Evolutionary conservation across 1,284 basidiomycete species (phyloP).

Genomic region (Omphalotus olearius): DNA sequence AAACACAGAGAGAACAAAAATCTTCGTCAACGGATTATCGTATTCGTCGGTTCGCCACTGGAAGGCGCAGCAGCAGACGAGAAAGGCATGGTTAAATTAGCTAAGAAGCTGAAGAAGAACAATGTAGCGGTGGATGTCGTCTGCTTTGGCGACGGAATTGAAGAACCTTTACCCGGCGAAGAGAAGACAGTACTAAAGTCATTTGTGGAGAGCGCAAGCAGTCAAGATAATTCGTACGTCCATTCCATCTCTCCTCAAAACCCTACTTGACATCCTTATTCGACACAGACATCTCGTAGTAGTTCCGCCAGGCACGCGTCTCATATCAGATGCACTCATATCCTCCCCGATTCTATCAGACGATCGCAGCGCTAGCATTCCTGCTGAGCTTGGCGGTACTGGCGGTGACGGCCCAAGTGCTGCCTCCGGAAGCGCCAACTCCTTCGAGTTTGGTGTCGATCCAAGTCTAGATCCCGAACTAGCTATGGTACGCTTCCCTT

Average conservation of each 20-base stretch:
- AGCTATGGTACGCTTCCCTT: slow-evolving; percentile 72
- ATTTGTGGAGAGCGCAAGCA: slow-evolving; percentile 77
- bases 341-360: slow-evolving; percentile 81
- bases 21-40: slow-evolving; percentile 90
- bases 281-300: slow-evolving; percentile 72
- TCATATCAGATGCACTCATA: slow-evolving; percentile 83
- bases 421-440: slow-evolving; percentile 41
- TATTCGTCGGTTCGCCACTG: slow-evolving; percentile 89
- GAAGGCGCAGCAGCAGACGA: slow-evolving; percentile 65
- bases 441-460: slow-evolving; percentile 90
- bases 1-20: slow-evolving; percentile 99
- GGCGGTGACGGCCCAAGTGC: slow-evolving; percentile 40
- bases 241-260: slow-evolving; percentile 1
- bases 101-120: slow-evolving; percentile 99
- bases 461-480: slow-evolving; percentile 95
- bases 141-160: slow-evolving; percentile 72
- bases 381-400: slow-evolving; percentile 58
- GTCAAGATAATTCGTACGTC: slow-evolving; percentile 80
- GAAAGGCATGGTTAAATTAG: slow-evolving; percentile 79
- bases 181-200: slow-evolving; percentile 62
- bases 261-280: slow-evolving; percentile 2
- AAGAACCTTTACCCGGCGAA: slow-evolving; percentile 43
- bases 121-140: slow-evolving; percentile 95
- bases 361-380: slow-evolving; percentile 67
- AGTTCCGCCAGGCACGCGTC: slow-evolving; percentile 73